Evolutionary conservation across 371 early-diverging fungal genomes (phyloP), one percentile per base, ranked within the genome.

Genomic region (Mortierella polycephala): DNA sequence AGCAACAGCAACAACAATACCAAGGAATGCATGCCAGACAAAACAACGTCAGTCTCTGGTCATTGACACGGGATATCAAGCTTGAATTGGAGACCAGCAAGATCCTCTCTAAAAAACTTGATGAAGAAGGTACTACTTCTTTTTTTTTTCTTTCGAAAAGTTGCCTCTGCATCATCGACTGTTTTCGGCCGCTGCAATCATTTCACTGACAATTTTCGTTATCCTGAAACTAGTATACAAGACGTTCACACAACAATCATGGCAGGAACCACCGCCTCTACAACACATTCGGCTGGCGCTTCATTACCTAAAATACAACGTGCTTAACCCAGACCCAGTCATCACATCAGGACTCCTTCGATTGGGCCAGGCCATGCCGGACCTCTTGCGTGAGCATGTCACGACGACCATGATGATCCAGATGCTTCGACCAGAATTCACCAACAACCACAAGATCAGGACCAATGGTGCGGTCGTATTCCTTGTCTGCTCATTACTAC

Each of bases 371-470:
- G 80, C 74, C 5, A 73, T 79, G 74, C 80, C 80, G 0, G 67
- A 62, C 1, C 53, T 72, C 18, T 54, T 79, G 7, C 60, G 80
- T 10, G 80, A 79, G 4, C 69, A 53, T 16, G 45, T 59, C 11
- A 56, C 69, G 14, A 54, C 80, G 0, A 53, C 60, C 18, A 73
- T 69, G 44, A 69, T 79, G 74, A 63, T 79, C 30, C 70, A 73
- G 41, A 73, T 79, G 74, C 74, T 79, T 7, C 69, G 73, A 42
- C 80, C 80, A 2, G 80, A 73, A 11, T 79, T 79, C 39, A 79
- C 80, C 0, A 69, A 79, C 47, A 62, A 60, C 13, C 73, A 73
- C 64, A 79, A 79, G 52, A 69, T 79, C 64, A 60, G 80, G 18
- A 73, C 80, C 45, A 79, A 79, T 37, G 74, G 74, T 0, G 66